A percentile compares a stretch with the other conserved stretches of the same genome.
These are phyloP conservation scores for Populus davidiana DNA, from an alignment of 345 rosid species.

Conservation along the genomic window DNA sequence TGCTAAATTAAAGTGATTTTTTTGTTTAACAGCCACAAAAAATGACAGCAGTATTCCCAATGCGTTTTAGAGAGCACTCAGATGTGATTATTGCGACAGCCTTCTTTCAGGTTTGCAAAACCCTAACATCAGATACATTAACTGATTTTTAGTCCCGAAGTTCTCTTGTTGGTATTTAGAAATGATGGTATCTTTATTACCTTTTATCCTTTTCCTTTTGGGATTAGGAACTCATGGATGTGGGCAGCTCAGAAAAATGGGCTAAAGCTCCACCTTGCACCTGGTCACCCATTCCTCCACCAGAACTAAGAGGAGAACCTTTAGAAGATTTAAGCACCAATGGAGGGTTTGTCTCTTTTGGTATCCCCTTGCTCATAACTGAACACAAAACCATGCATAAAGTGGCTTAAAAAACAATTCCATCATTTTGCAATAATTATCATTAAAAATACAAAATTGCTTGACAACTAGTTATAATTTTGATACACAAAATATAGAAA, in stretches of 20 bases:
- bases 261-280: slow-evolving; percentile 70
- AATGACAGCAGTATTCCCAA: slow-evolving; percentile 73
- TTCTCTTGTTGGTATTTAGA: not conserved
- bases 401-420: not conserved
- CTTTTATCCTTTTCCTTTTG: not conserved
- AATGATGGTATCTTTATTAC: not conserved
- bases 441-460: not conserved
- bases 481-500: not conserved
- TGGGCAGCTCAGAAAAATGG: slow-evolving; percentile 63
- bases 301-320: slow-evolving; percentile 76
- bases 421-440: not conserved
- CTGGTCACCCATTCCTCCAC: slow-evolving; percentile 92
- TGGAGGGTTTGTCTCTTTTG: slow-evolving; percentile 81
- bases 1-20: slow-evolving; percentile 1
- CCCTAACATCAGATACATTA: not conserved
- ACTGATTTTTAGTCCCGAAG: not conserved
- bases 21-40: slow-evolving; percentile 45
- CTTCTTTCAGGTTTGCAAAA: slow-evolving; percentile 66
- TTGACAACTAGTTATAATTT: not conserved
- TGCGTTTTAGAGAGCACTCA: slow-evolving; percentile 74
- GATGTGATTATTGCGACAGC: slow-evolving; percentile 78
- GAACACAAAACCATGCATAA: not conserved
- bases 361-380: slow-evolving; percentile 33
- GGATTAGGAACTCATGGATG: slow-evolving; percentile 70
- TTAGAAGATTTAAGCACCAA: slow-evolving; percentile 75